phyloP scores from a whole-genome alignment of 768 basidiomycete species.

The Sporobolomyces phaffii region DNA sequence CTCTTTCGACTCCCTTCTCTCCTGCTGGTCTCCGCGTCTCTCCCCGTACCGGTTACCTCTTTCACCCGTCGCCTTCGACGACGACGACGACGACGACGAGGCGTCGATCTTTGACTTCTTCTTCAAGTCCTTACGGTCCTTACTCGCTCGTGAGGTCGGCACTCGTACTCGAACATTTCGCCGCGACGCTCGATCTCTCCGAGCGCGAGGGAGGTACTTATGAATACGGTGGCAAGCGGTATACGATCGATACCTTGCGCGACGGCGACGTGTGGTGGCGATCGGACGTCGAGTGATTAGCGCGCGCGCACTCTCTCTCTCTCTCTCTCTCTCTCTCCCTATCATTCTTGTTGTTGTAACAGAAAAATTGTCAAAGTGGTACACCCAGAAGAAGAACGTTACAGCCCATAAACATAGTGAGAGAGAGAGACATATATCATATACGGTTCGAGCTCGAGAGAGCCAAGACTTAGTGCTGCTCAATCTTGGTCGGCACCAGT shows the following conservation, averaged over 20 bases:
- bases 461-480: background rate
- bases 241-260: background rate
- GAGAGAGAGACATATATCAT: background rate
- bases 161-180: constrained; percentile 26
- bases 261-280: too few species aligned
- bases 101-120: too few species aligned
- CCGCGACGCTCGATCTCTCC: constrained; percentile 19
- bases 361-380: background rate
- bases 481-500: constrained; percentile 6
- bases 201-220: background rate
- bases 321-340: too few species aligned
- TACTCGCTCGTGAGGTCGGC: constrained; percentile 35
- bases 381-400: too few species aligned
- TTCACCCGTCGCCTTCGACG: constrained; percentile 29
- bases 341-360: background rate
- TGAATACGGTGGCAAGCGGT: constrained; percentile 5
- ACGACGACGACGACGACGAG: too few species aligned
- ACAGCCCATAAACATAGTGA: background rate
- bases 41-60: constrained; percentile 27
- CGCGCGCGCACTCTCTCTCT: too few species aligned
- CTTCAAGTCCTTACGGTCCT: constrained; percentile 14
- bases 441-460: too few species aligned
- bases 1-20: constrained; percentile 14
- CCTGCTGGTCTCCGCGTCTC: constrained; percentile 21
- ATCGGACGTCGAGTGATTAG: constrained; percentile 18